phyloP scores from a whole-genome alignment of 2,329 filamentous ascomycete genomes.

The Curvularia hawaiiensis region DNA sequence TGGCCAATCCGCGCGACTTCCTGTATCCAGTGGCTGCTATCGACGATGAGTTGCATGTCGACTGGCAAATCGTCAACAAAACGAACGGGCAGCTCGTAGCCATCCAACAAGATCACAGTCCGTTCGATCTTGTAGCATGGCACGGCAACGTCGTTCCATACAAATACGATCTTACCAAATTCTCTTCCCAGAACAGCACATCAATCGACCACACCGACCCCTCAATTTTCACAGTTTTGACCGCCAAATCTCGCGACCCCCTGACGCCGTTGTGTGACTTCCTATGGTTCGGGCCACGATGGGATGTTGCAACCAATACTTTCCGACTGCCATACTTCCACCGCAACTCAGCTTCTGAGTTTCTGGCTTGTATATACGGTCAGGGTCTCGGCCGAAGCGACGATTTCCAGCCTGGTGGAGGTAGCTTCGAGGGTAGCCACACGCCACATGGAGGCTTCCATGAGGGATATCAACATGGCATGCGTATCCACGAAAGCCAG shows the following conservation, averaged over 20 bases:
- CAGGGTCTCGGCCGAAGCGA: conserved; percentile 48
- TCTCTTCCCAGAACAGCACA: conserved; percentile 46
- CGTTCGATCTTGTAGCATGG: conserved; percentile 53
- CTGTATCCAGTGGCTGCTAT: conserved; percentile 47
- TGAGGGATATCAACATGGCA: conserved; percentile 53
- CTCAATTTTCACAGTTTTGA: conserved; percentile 47
- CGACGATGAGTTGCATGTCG: conserved; percentile 43
- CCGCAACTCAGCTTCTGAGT: conserved; percentile 47
- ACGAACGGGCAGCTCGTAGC: conserved; percentile 41
- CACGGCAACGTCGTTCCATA: conserved; percentile 54
- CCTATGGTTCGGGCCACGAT: conserved; percentile 47
- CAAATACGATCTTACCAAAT: conserved; percentile 62
- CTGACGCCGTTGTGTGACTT: conserved; percentile 46
- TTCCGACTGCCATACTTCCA: conserved; percentile 49
- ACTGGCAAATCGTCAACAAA: conserved; percentile 46
- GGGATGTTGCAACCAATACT: conserved; percentile 48
- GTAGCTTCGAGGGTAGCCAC: conserved; percentile 46
- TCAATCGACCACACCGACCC: conserved; percentile 49
- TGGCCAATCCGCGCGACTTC: conserved; percentile 49
- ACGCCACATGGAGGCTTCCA: conserved; percentile 49
- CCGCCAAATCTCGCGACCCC: conserved; percentile 46
- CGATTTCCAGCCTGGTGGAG: conserved; percentile 50
- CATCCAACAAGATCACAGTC: conserved; percentile 47
- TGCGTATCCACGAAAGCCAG: conserved; percentile 51
- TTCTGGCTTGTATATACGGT: conserved; percentile 47